phyloP scores from a whole-genome alignment of 441 rosid species.

The Populus trichocarpa region DNA sequence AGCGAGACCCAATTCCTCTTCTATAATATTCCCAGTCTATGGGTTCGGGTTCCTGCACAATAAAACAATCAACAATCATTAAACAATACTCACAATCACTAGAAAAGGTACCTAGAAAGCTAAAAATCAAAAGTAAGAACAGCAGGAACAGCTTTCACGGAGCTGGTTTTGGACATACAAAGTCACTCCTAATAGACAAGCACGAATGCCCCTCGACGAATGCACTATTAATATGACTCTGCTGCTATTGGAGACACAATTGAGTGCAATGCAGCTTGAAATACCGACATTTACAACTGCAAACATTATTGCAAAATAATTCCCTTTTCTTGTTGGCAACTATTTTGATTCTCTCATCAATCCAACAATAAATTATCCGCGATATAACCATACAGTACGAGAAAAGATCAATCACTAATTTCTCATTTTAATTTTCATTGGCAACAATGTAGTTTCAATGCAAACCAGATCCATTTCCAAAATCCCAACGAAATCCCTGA shows the following conservation, averaged over 20 bases:
- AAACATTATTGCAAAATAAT: not conserved
- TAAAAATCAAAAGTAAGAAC: not conserved
- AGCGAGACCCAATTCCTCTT: conserved; percentile 74
- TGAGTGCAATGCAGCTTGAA: not conserved
- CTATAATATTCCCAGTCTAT: conserved; percentile 90
- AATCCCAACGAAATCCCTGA: not conserved
- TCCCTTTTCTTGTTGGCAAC: no score
- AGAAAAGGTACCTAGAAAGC: not conserved
- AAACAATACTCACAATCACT: not conserved
- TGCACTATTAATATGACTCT: not conserved
- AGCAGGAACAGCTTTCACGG: not conserved
- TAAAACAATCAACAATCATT: not conserved
- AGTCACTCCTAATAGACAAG: not conserved
- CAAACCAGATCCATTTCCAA: not conserved
- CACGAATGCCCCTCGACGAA: not conserved
- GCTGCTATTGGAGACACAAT: not conserved
- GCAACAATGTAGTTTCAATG: not conserved
- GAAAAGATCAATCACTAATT: not conserved
- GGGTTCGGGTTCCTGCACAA: conserved; percentile 83
- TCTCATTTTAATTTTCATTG: not conserved
- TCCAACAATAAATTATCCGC: not conserved
- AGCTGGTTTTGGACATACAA: not conserved
- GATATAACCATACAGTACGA: not conserved
- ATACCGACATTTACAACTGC: no score
- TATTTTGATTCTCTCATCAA: not conserved